Conservation (phyloP, 2,329 filamentous ascomycete species). For the Elsinoe fawcettii region DNA sequence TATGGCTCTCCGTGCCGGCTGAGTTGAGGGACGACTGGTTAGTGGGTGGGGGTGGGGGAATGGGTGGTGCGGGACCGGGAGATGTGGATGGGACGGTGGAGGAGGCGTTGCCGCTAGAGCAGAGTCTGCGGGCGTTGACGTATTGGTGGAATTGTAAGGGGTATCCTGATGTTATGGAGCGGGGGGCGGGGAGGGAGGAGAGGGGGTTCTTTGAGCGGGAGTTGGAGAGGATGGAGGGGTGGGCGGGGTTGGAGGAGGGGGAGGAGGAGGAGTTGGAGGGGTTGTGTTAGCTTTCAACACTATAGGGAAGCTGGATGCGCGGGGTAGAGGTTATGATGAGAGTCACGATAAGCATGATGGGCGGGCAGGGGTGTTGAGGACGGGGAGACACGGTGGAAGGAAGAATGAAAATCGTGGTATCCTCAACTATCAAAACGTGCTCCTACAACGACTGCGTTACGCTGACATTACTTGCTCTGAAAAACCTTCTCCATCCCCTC, state of each 20-base stretch:
- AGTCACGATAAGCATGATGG: too few relatives aligned
- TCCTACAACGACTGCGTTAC: neutral
- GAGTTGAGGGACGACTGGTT: conserved; percentile 95
- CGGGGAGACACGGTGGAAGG: neutral
- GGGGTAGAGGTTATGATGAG: too few relatives aligned
- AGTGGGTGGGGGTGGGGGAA: conserved; percentile 55
- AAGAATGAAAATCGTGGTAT: conserved; percentile 5
- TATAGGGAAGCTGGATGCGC: too few relatives aligned
- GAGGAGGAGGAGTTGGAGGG: conserved; percentile 18
- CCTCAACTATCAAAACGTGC: neutral
- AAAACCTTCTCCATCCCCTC: conserved; percentile 23
- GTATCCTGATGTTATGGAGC: conserved; percentile 70
- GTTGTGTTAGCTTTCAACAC: conserved; percentile 14
- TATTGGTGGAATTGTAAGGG: conserved; percentile 87
- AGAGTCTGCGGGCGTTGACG: conserved; percentile 78
- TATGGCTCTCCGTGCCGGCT: conserved; percentile 87
- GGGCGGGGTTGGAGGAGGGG: conserved; percentile 20
- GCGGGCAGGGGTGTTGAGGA: too few relatives aligned
- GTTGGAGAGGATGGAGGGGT: conserved; percentile 43
- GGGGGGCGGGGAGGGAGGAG: conserved; percentile 33
- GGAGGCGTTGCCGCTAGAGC: conserved; percentile 83
- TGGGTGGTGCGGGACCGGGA: conserved; percentile 30
- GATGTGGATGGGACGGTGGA: conserved; percentile 93
- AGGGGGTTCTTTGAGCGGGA: conserved; percentile 44
- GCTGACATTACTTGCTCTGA: neutral